Evolutionary conservation across 208 protist genomes (phyloP).

Genomic region (Porcisia deanei): DNA sequence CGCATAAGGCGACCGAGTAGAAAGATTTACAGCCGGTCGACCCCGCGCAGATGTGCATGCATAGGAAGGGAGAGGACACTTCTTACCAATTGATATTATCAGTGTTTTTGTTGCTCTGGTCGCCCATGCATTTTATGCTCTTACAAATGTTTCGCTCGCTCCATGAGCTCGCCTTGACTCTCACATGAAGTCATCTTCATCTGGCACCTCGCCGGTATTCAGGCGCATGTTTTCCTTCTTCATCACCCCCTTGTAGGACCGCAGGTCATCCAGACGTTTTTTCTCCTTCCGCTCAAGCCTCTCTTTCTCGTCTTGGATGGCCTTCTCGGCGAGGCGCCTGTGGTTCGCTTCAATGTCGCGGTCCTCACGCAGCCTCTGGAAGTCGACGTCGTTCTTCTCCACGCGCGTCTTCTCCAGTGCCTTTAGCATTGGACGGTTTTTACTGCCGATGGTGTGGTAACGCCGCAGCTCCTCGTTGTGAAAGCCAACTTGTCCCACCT

Average conservation of each 20-base stretch:
- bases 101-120: background rate
- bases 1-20: too few species aligned
- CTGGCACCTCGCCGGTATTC: constrained; percentile 78
- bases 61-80: background rate
- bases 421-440: constrained; percentile 91
- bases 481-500: constrained; percentile 95
- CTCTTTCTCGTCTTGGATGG: constrained; percentile 58
- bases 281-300: constrained; percentile 74
- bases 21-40: too few species aligned
- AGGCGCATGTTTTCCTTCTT: constrained; percentile 80
- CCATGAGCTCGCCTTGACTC: background rate
- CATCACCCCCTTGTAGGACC: constrained; percentile 86
- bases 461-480: constrained; percentile 86
- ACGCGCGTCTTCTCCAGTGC: constrained; percentile 93
- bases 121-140: background rate
- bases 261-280: constrained; percentile 73
- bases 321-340: constrained; percentile 39
- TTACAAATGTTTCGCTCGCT: background rate
- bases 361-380: constrained; percentile 74
- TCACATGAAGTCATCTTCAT: constrained; percentile 97
- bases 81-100: background rate
- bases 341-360: constrained; percentile 72
- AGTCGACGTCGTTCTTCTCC: constrained; percentile 91
- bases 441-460: constrained; percentile 77
- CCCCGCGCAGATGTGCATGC: too few species aligned